Evolutionary conservation across 345 rosid genomes (phyloP).

Genomic region (Lumnitzera littorea): DNA sequence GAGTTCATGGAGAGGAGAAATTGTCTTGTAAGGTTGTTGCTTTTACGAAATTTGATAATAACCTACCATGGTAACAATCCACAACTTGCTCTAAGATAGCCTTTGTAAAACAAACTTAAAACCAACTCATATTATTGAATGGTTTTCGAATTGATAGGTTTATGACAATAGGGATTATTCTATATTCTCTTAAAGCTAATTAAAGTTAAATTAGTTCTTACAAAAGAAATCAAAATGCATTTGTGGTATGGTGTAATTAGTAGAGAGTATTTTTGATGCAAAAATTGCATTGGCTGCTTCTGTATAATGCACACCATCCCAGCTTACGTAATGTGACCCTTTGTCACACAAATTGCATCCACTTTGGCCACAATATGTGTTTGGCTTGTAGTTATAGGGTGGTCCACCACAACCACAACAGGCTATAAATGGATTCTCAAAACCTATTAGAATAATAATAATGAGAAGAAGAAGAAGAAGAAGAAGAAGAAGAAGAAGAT

Average conservation of each 20-base stretch:
- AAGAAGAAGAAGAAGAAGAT: neutral
- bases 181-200: no score
- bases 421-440: constrained; percentile 41
- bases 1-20: no score
- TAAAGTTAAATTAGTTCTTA: neutral
- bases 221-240: constrained; percentile 38
- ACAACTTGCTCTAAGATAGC: no score
- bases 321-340: constrained; percentile 31
- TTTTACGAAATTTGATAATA: no score
- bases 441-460: constrained; percentile 21
- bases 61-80: no score
- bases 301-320: constrained; percentile 76
- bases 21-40: no score
- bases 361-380: constrained; percentile 29
- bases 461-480: neutral
- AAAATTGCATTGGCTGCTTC: constrained; percentile 56
- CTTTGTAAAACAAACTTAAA: no score
- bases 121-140: no score
- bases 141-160: no score
- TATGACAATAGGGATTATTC: no score
- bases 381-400: constrained; percentile 40
- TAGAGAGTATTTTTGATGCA: constrained; percentile 31
- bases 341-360: constrained; percentile 34
- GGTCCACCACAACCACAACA: constrained; percentile 54
- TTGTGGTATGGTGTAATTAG: constrained; percentile 43